phyloP scores from a whole-genome alignment of 352 stramenopile species.

The Sclerospora graminicola region DNA sequence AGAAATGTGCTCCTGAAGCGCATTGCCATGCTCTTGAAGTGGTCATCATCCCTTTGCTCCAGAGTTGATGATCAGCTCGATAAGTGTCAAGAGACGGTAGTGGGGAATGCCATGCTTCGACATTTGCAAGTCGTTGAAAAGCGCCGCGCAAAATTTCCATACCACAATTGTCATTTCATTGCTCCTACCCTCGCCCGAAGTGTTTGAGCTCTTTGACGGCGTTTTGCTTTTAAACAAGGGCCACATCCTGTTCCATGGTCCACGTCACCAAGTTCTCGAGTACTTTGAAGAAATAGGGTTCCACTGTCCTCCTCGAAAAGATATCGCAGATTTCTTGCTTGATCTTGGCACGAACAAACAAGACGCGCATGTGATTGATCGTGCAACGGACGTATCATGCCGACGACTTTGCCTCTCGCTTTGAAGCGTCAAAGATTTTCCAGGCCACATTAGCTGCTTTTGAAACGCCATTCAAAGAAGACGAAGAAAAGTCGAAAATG shows the following conservation, averaged over 20 bases:
- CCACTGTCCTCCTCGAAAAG: conserved; percentile 13
- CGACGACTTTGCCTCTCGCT: conserved; percentile 2
- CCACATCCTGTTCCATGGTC: conserved; percentile 3
- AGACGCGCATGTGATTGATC: conserved; percentile 15
- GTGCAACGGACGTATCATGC: neutral
- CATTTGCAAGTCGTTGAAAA: conserved; percentile 5
- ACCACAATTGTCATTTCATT: conserved; percentile 13
- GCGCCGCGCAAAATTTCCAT: conserved; percentile 12
- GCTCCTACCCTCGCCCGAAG: conserved; percentile 13
- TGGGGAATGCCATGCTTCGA: conserved; percentile 17
- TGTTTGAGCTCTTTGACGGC: conserved; percentile 15
- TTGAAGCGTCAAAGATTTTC: too few relatives aligned
- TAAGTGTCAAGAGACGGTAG: neutral
- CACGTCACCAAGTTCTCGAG: neutral
- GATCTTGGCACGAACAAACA: conserved; percentile 36
- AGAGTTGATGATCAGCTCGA: too few relatives aligned
- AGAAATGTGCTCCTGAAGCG: conserved; percentile 19
- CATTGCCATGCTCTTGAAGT: conserved; percentile 11
- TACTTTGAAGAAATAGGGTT: conserved; percentile 15
- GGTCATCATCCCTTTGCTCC: neutral
- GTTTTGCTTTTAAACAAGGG: conserved; percentile 12
- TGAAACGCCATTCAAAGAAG: too few relatives aligned
- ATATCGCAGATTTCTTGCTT: conserved; percentile 40
- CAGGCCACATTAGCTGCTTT: too few relatives aligned
- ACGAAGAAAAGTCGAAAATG: too few relatives aligned